Conservation (phyloP, 306 rosid species). For the Inga oerstediana region DNA sequence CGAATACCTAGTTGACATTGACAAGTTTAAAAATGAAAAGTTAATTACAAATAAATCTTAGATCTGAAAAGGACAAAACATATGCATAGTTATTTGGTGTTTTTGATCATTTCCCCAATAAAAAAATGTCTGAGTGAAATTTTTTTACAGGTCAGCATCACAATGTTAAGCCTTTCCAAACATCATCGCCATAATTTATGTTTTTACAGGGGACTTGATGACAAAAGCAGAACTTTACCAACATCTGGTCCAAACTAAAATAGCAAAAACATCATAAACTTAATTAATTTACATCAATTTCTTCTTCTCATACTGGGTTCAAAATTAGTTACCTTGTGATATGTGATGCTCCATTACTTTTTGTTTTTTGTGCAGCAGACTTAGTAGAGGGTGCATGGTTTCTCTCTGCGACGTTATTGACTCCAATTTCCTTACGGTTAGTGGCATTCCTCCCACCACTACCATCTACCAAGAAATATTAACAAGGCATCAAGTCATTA, state of each 20-base stretch:
- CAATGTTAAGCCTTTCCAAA: not conserved
- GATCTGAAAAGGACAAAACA: not conserved
- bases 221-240: not conserved
- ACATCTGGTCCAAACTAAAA: not conserved
- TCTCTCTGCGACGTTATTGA: constrained; percentile 49
- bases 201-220: not conserved
- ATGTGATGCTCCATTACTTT: constrained; percentile 42
- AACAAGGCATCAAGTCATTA: constrained; percentile 13
- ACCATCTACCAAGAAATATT: constrained; percentile 53
- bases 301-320: not conserved
- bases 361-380: constrained; percentile 47
- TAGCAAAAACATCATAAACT: not conserved
- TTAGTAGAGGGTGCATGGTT: constrained; percentile 39
- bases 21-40: not conserved
- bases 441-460: constrained; percentile 54
- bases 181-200: not conserved
- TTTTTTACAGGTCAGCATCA: not conserved
- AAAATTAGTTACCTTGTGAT: constrained; percentile 48
- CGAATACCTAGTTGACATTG: not conserved
- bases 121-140: not conserved
- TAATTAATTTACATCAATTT: not conserved
- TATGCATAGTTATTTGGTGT: not conserved
- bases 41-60: not conserved
- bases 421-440: constrained; percentile 65
- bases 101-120: not conserved